phyloP scores from a whole-genome alignment of 2,329 filamentous ascomycete genomes.

The Neonectria punicea region DNA sequence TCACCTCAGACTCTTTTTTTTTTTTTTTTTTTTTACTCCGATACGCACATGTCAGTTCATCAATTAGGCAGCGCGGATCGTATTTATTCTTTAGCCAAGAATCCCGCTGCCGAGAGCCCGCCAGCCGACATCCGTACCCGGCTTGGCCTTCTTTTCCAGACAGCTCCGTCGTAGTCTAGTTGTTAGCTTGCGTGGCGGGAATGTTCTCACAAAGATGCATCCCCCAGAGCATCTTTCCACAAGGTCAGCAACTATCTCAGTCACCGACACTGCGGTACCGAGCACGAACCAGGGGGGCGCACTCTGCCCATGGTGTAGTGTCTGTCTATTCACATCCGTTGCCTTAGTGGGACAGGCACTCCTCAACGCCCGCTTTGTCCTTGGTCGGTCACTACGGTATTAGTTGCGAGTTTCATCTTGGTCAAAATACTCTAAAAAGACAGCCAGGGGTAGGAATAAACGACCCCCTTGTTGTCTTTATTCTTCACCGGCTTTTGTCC shows the following conservation, averaged over 20 bases:
- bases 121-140: constrained; percentile 3
- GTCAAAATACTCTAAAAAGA: background rate
- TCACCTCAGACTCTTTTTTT: too few species aligned
- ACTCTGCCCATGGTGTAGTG: background rate
- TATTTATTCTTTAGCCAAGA: background rate
- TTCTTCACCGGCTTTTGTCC: background rate
- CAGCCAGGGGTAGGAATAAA: background rate
- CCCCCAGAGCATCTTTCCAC: background rate
- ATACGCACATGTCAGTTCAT: background rate
- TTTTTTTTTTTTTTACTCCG: too few species aligned
- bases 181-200: background rate
- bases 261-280: constrained; percentile 15
- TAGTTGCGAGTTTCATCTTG: background rate
- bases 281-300: constrained; percentile 1
- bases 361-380: background rate
- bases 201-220: background rate
- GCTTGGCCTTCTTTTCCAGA: constrained; percentile 3
- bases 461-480: background rate
- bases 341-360: background rate
- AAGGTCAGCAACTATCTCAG: background rate
- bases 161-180: background rate
- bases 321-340: background rate
- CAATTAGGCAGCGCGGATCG: background rate
- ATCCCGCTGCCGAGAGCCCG: constrained; percentile 4
- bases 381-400: background rate